Percentiles rank a stretch among this genome's conserved stretches.
These are phyloP conservation scores for Monilinia polystroma DNA, from an alignment of 2,329 filamentous ascomycete species.

Conservation along the genomic window DNA sequence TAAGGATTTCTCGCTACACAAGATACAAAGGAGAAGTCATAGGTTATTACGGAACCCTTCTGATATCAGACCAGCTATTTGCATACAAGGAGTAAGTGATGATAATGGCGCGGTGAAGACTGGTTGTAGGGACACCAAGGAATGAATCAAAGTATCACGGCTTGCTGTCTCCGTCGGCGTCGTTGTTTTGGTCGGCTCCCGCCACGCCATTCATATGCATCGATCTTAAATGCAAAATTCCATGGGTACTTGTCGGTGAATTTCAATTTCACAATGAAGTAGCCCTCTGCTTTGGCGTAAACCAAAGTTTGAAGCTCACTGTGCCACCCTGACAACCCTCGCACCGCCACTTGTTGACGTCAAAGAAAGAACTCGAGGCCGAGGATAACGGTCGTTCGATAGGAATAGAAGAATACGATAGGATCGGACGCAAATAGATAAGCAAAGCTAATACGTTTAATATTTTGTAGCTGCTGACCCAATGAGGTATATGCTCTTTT, in stretches of 20 bases:
- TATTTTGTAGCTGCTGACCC: neutral
- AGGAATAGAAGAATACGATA: slow-evolving; percentile 6
- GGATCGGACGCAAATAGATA: slow-evolving; percentile 1
- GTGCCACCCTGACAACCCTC: slow-evolving; percentile 20
- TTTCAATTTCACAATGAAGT: neutral
- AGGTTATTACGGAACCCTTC: neutral
- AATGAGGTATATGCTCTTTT: neutral
- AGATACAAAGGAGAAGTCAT: neutral
- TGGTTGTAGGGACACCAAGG: neutral
- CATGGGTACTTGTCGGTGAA: neutral
- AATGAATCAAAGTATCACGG: neutral
- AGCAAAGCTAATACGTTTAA: neutral
- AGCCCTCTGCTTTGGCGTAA: slow-evolving; percentile 12
- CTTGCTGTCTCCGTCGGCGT: neutral
- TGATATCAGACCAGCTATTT: neutral
- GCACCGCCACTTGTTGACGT: slow-evolving; percentile 15
- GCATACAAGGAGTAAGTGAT: neutral
- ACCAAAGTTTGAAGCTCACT: slow-evolving; percentile 15
- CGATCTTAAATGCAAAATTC: neutral
- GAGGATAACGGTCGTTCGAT: neutral
- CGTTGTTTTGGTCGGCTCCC: neutral
- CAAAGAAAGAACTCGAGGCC: slow-evolving; percentile 7
- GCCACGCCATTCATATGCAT: neutral
- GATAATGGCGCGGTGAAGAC: neutral
- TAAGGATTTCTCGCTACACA: neutral